phyloP scores from a whole-genome alignment of 345 rosid genomes.

The Balakata baccata region DNA sequence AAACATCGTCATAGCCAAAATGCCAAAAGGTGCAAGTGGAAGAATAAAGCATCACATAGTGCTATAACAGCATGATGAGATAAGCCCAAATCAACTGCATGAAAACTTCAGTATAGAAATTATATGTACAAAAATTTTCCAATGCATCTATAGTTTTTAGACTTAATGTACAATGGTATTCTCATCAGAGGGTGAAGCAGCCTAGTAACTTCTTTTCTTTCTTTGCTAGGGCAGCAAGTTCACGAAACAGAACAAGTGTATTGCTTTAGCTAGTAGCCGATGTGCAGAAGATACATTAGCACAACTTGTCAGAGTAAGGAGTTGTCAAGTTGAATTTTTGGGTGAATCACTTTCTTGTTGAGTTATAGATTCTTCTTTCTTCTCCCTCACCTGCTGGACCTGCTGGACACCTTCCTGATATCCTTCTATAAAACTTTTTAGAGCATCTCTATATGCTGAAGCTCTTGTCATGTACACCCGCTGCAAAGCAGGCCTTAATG shows the following conservation, averaged over 20 bases:
- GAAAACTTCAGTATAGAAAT: neutral
- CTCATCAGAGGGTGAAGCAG: constrained; percentile 11
- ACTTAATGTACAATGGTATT: constrained; percentile 15
- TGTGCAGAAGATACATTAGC: neutral
- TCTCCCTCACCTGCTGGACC: constrained; percentile 64
- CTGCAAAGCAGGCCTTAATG: constrained; percentile 83
- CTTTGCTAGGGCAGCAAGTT: constrained; percentile 2
- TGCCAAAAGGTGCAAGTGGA: neutral
- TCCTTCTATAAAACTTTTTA: constrained; percentile 64
- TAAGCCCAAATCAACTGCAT: neutral
- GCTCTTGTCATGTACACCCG: constrained; percentile 85
- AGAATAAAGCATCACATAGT: neutral
- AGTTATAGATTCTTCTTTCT: constrained; percentile 43
- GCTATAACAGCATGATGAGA: neutral
- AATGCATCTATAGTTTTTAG: constrained; percentile 8
- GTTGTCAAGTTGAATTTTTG: constrained; percentile 26
- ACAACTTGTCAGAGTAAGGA: neutral
- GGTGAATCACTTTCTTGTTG: constrained; percentile 27
- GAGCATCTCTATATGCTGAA: constrained; percentile 81
- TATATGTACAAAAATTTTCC: constrained; percentile 5
- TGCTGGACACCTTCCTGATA: constrained; percentile 79
- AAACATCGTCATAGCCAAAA: neutral
- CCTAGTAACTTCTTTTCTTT: constrained; percentile 3
- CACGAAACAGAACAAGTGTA: constrained; percentile 8
- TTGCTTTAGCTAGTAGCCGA: neutral